Percentiles rank a stretch among this genome's conserved stretches.
Evolutionary conservation across 2,329 filamentous ascomycete genomes (phyloP).

Genomic region (Colletotrichum tropicale): DNA sequence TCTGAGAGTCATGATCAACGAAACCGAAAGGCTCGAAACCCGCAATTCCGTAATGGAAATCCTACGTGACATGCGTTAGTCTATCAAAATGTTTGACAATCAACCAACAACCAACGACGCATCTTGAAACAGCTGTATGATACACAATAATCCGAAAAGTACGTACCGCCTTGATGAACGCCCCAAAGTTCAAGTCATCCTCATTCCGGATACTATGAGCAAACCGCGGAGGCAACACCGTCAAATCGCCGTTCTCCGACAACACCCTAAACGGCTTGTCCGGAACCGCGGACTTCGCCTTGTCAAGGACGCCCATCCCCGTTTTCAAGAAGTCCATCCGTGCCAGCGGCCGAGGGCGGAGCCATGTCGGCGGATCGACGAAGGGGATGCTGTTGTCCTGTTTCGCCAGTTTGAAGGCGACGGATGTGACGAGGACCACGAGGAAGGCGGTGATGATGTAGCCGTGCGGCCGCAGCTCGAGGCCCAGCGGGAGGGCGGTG

Average conservation of each 20-base stretch:
- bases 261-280: neutral
- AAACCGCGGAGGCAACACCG: neutral
- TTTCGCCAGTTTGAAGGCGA: neutral
- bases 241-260: neutral
- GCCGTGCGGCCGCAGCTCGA: neutral
- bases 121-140: neutral
- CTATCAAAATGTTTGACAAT: accelerated
- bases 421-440: neutral
- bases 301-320: neutral
- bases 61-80: neutral
- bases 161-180: neutral
- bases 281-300: neutral
- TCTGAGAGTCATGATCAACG: neutral
- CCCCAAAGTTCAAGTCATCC: neutral
- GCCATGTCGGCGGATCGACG: neutral
- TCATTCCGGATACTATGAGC: neutral
- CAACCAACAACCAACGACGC: neutral
- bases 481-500: neutral
- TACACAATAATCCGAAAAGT: neutral
- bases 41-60: neutral
- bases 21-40: neutral
- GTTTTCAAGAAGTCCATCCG: neutral
- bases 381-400: neutral
- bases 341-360: neutral
- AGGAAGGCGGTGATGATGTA: neutral